These are phyloP conservation scores for Rosa hybrid DNA, from an alignment of 331 rosid genomes.

Conservation along the genomic window DNA sequence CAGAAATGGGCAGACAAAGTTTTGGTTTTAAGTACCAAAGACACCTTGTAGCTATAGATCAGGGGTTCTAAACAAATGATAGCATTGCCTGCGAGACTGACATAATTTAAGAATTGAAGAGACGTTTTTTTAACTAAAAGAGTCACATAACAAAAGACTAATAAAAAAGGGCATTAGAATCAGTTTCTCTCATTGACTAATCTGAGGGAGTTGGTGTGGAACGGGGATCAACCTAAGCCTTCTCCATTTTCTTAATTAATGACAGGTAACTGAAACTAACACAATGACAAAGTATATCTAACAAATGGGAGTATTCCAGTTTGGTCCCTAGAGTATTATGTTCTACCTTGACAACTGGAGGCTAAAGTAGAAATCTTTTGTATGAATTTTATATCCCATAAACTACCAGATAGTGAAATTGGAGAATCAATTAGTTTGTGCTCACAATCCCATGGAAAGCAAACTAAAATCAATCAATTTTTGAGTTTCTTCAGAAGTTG, in stretches of 20 bases:
- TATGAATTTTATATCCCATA: not conserved
- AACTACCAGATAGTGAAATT: not conserved
- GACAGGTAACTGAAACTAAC: not conserved
- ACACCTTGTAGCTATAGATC: not conserved
- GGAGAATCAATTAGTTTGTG: not conserved
- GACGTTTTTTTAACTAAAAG: not conserved
- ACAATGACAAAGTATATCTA: not conserved
- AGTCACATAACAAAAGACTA: not conserved
- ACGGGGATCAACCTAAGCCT: not conserved
- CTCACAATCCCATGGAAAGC: not conserved
- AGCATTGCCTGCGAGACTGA: not conserved
- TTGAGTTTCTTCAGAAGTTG: not conserved
- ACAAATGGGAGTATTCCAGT: not conserved
- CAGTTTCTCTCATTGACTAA: not conserved
- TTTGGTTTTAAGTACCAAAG: not conserved
- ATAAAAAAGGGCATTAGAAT: not conserved
- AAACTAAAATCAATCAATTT: not conserved
- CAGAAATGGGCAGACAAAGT: not conserved
- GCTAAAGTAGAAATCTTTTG: not conserved
- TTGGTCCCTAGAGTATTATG: not conserved
- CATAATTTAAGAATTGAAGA: not conserved
- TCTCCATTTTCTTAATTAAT: not conserved
- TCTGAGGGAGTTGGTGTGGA: not conserved
- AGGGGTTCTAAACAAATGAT: not conserved
- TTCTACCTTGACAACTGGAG: not conserved